Evolutionary conservation across 2,329 filamentous ascomycete genomes (phyloP).

Genomic region (Colletotrichum cordylinicola): DNA sequence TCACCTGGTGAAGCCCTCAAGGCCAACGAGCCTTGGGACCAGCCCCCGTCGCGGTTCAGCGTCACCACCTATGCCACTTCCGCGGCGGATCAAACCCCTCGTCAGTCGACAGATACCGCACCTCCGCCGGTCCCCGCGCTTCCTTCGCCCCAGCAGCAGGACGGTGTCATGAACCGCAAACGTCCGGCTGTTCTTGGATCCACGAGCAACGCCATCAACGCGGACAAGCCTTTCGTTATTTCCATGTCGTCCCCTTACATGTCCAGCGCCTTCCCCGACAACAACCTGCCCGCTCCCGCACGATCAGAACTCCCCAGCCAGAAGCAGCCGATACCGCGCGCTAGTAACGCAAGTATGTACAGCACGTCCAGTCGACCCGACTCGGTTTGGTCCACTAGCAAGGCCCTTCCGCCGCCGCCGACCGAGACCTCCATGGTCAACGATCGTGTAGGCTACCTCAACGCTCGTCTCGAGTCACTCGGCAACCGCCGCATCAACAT

Average conservation of each 20-base stretch:
- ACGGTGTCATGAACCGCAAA: conserved; percentile 45
- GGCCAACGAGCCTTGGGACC: conserved; percentile 47
- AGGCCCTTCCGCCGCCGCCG: conserved; percentile 66
- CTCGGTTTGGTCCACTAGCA: conserved; percentile 50
- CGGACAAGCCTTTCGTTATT: conserved; percentile 34
- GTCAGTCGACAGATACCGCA: conserved; percentile 39
- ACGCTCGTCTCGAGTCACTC: conserved; percentile 70
- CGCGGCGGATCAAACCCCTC: conserved; percentile 43
- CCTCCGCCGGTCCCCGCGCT: conserved; percentile 42
- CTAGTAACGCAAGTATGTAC: conserved; percentile 1
- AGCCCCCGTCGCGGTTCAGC: conserved; percentile 68
- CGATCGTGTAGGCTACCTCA: conserved; percentile 71
- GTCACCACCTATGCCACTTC: conserved; percentile 66
- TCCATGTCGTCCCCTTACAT: conserved; percentile 40
- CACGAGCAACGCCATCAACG: conserved; percentile 16
- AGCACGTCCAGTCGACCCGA: conserved; percentile 15
- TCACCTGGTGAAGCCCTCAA: not conserved
- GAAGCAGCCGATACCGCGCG: conserved; percentile 4
- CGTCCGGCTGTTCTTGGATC: conserved; percentile 36
- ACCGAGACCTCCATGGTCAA: conserved; percentile 61
- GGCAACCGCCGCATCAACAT: conserved; percentile 74
- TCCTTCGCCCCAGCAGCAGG: conserved; percentile 37
- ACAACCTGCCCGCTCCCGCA: conserved; percentile 12
- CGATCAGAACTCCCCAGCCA: conserved; percentile 19
- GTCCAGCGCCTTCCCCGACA: conserved; percentile 27